Evolutionary conservation across 192 early-diverging fungal genomes (phyloP).

Genomic region (Chytriomyces sp.): DNA sequence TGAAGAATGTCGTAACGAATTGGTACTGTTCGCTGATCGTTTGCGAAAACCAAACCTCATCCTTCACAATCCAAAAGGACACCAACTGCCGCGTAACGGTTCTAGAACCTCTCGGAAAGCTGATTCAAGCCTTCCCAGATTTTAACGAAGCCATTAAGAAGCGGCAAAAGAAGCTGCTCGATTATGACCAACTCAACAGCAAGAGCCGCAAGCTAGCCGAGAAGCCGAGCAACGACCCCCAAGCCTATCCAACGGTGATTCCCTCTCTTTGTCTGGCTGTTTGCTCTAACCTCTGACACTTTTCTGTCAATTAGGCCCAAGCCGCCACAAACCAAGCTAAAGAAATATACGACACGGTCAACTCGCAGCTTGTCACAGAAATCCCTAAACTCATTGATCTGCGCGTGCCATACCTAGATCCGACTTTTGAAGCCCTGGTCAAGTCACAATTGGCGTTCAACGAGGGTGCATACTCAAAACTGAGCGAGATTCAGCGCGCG

Average conservation of each 20-base stretch:
- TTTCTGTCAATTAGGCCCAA: constrained; percentile 67
- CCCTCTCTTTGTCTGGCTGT: not conserved
- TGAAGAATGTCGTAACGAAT: constrained; percentile 73
- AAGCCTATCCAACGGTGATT: constrained; percentile 16
- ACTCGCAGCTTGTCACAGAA: constrained; percentile 78
- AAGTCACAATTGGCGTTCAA: constrained; percentile 93
- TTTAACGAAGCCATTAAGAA: constrained; percentile 91
- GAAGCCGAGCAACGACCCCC: constrained; percentile 74
- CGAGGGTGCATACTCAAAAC: constrained; percentile 73
- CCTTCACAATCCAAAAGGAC: constrained; percentile 50
- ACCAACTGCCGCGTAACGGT: constrained; percentile 83
- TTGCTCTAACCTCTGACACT: not conserved
- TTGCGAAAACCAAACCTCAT: not conserved
- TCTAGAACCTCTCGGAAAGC: constrained; percentile 84
- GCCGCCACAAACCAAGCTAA: constrained; percentile 73
- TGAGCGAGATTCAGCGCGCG: constrained; percentile 59
- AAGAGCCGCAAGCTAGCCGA: constrained; percentile 81
- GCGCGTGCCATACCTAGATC: constrained; percentile 88
- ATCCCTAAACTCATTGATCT: constrained; percentile 89
- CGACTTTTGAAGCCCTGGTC: constrained; percentile 94
- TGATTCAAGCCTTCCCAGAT: constrained; percentile 83
- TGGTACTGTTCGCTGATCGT: constrained; percentile 57
- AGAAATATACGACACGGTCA: constrained; percentile 79
- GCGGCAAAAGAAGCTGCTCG: constrained; percentile 83
- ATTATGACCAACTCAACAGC: constrained; percentile 79